Evolutionary conservation across 768 basidiomycete species (phyloP).

Genomic region (Phaeolepiota aurea): DNA sequence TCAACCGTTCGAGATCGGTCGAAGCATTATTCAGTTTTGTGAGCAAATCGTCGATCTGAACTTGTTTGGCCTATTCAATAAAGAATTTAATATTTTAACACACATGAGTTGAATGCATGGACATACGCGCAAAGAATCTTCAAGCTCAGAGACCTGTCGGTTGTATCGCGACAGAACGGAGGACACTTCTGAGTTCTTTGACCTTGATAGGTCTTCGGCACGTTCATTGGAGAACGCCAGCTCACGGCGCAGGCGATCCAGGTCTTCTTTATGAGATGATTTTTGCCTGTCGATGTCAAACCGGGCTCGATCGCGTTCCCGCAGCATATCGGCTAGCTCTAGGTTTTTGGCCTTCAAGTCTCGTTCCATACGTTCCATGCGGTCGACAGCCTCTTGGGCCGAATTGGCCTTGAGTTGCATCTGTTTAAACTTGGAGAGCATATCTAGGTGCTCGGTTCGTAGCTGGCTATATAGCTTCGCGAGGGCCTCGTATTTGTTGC

Average conservation of each 20-base stretch:
- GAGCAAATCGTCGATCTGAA: conserved; percentile 91
- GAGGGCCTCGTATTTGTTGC: conserved; percentile 96
- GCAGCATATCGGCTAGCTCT: conserved; percentile 97
- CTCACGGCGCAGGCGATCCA: conserved; percentile 88
- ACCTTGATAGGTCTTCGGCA: conserved; percentile 87
- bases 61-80: conserved; percentile 73
- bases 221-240: conserved; percentile 93
- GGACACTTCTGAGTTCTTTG: conserved; percentile 91
- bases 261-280: conserved; percentile 89
- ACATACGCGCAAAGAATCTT: conserved; percentile 84
- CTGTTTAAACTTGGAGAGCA: conserved; percentile 94
- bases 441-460: conserved; percentile 93
- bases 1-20: conserved; percentile 69
- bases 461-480: conserved; percentile 98
- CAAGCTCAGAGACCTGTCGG: conserved; percentile 91
- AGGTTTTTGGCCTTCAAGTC: conserved; percentile 98
- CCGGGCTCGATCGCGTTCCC: conserved; percentile 91
- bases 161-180: conserved; percentile 88
- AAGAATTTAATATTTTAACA: conserved; percentile 6
- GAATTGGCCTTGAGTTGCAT: conserved; percentile 98
- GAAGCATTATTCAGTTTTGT: conserved; percentile 67
- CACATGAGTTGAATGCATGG: conserved; percentile 1
- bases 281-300: conserved; percentile 94
- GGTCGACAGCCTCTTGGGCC: conserved; percentile 95
- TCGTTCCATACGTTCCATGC: conserved; percentile 98